Conservation (phyloP, 2,329 filamentous ascomycete genomes). For the Penicillium italicum region DNA sequence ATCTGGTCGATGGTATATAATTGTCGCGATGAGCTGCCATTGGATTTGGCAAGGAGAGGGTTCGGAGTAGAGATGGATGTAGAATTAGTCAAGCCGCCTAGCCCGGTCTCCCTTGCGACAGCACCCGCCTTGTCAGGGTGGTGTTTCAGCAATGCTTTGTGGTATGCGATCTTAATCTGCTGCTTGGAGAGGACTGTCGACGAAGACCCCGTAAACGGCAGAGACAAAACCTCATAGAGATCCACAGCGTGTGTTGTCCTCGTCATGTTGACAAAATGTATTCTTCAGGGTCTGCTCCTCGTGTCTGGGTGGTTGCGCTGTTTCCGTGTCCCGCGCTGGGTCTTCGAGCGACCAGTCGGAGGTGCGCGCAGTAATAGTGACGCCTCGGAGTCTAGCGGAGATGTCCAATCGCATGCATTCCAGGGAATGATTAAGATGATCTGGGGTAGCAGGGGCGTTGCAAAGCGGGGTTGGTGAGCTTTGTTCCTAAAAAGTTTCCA, state of each 20-base stretch:
- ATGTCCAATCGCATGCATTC: background rate
- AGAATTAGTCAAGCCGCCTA: background rate
- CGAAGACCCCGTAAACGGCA: constrained; percentile 30
- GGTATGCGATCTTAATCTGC: constrained; percentile 55
- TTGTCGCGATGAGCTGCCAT: background rate
- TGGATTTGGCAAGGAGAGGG: background rate
- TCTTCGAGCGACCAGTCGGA: background rate
- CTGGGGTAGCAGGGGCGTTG: constrained; percentile 1
- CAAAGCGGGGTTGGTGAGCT: constrained; percentile 3
- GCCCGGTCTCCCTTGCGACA: constrained; percentile 12
- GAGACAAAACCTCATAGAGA: constrained; percentile 42
- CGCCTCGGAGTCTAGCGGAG: background rate
- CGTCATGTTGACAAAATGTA: constrained; percentile 8
- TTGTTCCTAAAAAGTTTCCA: background rate
- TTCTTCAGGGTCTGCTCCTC: background rate
- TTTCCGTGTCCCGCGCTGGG: background rate
- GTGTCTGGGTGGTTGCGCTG: background rate
- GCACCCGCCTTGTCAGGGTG: constrained; percentile 56
- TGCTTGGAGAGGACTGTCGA: constrained; percentile 33
- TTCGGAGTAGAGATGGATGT: background rate
- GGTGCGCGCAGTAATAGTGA: background rate
- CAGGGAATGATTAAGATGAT: background rate
- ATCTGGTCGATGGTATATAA: constrained; percentile 55
- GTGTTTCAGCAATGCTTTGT: constrained; percentile 53
- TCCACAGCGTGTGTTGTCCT: constrained; percentile 17